Evolutionary conservation across 2,329 filamentous ascomycete species (phyloP), one percentile per base, ranked within the genome.

Genomic region (Fusarium succisae): DNA sequence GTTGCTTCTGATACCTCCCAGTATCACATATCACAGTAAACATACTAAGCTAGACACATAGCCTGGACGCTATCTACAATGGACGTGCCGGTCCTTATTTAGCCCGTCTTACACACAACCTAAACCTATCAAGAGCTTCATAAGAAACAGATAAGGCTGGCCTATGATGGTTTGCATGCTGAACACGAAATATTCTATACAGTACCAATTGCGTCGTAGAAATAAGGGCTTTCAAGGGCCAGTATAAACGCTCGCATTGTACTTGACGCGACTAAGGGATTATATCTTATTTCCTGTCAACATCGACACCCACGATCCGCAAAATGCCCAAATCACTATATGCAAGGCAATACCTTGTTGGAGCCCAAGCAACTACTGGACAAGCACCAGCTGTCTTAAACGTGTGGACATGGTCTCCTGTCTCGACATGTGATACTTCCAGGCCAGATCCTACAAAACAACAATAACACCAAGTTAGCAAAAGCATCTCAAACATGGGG

Each of bases 351-450:
- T 95, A 95, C 64, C 91, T 87, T 47, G 88, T 91, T 6, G 93
- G 93, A 73, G 94, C 92, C 93, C 93, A 95, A 6, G 91, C 89
- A 13, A 95, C 91, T 17, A 93, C 87, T 3, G 90, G 89, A 62
- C 89, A 90, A 18, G 91, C 84, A 28, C 89, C 88, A 2, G 86
- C 85, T 15, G 92, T 92, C 81, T 94, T 94, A 74, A 94, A 87
- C 5, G 88, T 93, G 79, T 94, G 88, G 20, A 95, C 88, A 73
- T 90, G 87, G 50, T 95, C 93, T 28, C 93, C 93, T 8, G 90
- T 92, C 80, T 95, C 93, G 3, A 90, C 89, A 79, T 94, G 92
- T 26, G 89, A 90, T 47, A 95, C 89, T 55, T 93, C 90, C 37
- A 95, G 81, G 15, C 91, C 91, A 63, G 88, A 82, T 32, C 89